Base-by-base conservation (phyloP, 805 yeast genomes). In the Priceomyces medius region DNA sequence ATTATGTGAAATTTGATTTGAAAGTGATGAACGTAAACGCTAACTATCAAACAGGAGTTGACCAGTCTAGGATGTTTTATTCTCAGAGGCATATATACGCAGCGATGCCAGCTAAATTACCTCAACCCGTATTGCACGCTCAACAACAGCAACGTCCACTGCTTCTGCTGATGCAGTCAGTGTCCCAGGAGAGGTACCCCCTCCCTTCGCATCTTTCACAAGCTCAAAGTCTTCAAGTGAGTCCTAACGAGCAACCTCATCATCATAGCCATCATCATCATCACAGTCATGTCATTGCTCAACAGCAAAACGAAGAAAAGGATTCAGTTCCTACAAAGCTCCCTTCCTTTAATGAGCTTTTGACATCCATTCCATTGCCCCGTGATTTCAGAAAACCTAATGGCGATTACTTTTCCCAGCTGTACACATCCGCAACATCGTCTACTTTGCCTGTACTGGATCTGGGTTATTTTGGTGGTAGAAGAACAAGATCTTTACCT, bases 271-370 rank as follows among this genome's bases (percentile, higher is more conserved):
- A 26, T 12, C 29, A 26, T n/a, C 29, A 26, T 8, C 5, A 26
- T 26, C 7, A 10, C n/a, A 14, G 29, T 5, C 10, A 5, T 12
- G 14, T 12, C 4, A 14, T 12, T 6, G n/a, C 9, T 5, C 9
- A 5, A 12, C 14, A 4, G 5, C 29, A 26, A 6, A 26, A n/a
- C 26, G 23, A 10, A 8, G 33, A 26, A 26, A 26, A 36, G 35
- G 26, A 17, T 9, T 20, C 37, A 17, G 19, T 8, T 3, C 43
- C 9, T 10, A 34, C 41, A 38, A 47, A 42, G 7, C 53, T 65
- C 24, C 71, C 71, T 12, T 60, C 66, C 3, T 65, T 65, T 46
- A 59, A 40, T 31, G 71, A 65, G 46, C 54, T 65, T 34, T 37
- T 65, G 14, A 61, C 62, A 1, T 54, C 60, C 16, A 60, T 65